Conservation (phyloP, 163 green algal species). For the Volvox carteri region DNA sequence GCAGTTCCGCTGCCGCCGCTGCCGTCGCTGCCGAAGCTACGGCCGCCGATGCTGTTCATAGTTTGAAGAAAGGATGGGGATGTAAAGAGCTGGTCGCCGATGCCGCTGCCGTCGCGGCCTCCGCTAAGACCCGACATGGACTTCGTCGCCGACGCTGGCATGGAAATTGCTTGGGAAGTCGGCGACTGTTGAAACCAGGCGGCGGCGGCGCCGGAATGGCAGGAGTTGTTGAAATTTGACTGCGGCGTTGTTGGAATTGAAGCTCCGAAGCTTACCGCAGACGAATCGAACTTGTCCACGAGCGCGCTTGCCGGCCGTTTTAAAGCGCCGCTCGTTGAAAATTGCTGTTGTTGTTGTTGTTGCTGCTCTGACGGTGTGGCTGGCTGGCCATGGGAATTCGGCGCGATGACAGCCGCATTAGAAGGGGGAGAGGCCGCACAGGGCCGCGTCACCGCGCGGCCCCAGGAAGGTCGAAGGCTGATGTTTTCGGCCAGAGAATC, state of each 20-base stretch:
- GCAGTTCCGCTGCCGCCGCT: background rate
- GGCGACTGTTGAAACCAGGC: background rate
- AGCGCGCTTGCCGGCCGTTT: background rate
- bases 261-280: too few species aligned
- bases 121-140: background rate
- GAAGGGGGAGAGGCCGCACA: too few species aligned
- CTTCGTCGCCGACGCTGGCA: too few species aligned
- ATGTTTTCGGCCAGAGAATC: background rate
- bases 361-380: background rate
- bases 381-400: background rate
- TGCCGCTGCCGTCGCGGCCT: background rate
- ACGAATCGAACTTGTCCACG: background rate
- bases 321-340: background rate
- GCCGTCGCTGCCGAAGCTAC: background rate
- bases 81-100: background rate
- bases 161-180: too few species aligned
- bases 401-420: background rate
- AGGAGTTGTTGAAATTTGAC: too few species aligned
- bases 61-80: background rate
- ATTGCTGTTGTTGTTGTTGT: background rate
- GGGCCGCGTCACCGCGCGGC: slow-evolving; percentile 8
- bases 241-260: too few species aligned
- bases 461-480: slow-evolving; percentile 38
- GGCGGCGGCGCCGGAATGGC: too few species aligned
- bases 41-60: background rate